Evolutionary conservation across 1,284 basidiomycete genomes (phyloP).

Genomic region (Pulveroboletus sp.): DNA sequence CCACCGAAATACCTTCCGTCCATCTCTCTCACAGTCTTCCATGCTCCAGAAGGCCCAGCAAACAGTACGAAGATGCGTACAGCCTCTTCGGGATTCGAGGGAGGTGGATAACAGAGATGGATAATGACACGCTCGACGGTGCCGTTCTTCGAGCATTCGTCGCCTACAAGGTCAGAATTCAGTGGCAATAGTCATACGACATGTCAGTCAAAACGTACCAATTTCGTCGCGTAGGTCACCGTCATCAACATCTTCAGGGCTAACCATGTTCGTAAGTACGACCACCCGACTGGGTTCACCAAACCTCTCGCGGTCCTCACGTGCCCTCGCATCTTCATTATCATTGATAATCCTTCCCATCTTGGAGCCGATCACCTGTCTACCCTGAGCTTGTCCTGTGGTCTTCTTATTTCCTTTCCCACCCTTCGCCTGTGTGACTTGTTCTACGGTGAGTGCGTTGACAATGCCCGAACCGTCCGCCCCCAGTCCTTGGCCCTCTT

Average conservation of each 20-base stretch:
- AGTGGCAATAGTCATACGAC: constrained; percentile 6
- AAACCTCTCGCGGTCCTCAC: constrained; percentile 75
- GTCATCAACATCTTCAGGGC: constrained; percentile 77
- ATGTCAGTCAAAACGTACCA: constrained; percentile 50
- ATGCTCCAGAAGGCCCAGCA: constrained; percentile 87
- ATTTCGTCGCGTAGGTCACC: constrained; percentile 87
- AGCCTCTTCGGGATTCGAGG: constrained; percentile 61
- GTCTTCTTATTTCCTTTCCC: constrained; percentile 36
- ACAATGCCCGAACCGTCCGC: constrained; percentile 82
- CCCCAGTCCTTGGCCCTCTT: constrained; percentile 89
- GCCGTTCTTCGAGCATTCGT: constrained; percentile 87
- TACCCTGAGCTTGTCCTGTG: constrained; percentile 33
- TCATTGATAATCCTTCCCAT: constrained; percentile 88
- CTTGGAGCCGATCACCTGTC: constrained; percentile 50
- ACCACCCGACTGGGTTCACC: constrained; percentile 90
- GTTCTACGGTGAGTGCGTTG: constrained; percentile 82
- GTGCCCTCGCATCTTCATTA: constrained; percentile 73
- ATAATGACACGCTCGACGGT: constrained; percentile 88
- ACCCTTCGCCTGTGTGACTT: constrained; percentile 41
- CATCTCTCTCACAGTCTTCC: constrained; percentile 89
- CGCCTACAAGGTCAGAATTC: constrained; percentile 49
- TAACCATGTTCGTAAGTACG: constrained; percentile 86
- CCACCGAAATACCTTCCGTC: constrained; percentile 93
- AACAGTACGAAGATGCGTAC: constrained; percentile 87
- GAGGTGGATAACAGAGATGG: constrained; percentile 70